Evolutionary conservation across 352 stramenopile genomes (phyloP), one percentile per base, ranked within the genome.

Genomic region (Globisporangium heterothallicum): DNA sequence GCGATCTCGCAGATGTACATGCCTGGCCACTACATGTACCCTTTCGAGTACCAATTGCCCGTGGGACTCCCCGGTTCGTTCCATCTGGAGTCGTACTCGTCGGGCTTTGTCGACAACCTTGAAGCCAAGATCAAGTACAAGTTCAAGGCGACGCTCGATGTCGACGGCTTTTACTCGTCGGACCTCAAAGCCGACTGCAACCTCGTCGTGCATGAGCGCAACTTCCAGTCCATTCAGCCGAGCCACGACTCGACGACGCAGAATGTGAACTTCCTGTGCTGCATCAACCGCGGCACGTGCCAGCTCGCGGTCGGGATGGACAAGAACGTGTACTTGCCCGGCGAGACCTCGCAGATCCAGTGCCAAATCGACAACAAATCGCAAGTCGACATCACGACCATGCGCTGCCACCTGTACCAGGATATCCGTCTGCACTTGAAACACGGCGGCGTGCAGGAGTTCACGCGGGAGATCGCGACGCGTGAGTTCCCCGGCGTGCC

Each of bases 51-150:
- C 50, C 62, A 80, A 43, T 61, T 89, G 0, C 73, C 75, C 0
- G 53, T 60, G 13, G 49, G 66, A 6, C 67, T 89, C 0, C 78
- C 78, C 0, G 75, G 78, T 5, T 63, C 53, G n/a, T 86, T 84
- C 63, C 58, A 70, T 26, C 64, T 86, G 35, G 53, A 66, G 2
- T 63, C 53, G n/a, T 84, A 84, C 63, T 70, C 63, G 21, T 61
- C 68, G 1, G 53, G 68, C n/a, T 57, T 63, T 21, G 48, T 86
- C 16, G 56, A 73, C 13, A 61, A 79, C 12, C 35, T 87, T 18
- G 59, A 68, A 27, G 78, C 70, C 10, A 71, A 75, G 42, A 89
- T 86, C 74, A 78, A 84, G 64, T 89, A 89, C 70, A 86, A 84
- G 48, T 73, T 87, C 64, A 86, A 87, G 55, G 76, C 72, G 3